Conservation (phyloP, 2,329 filamentous ascomycete species). For the Huntiella bhutanensis region DNA sequence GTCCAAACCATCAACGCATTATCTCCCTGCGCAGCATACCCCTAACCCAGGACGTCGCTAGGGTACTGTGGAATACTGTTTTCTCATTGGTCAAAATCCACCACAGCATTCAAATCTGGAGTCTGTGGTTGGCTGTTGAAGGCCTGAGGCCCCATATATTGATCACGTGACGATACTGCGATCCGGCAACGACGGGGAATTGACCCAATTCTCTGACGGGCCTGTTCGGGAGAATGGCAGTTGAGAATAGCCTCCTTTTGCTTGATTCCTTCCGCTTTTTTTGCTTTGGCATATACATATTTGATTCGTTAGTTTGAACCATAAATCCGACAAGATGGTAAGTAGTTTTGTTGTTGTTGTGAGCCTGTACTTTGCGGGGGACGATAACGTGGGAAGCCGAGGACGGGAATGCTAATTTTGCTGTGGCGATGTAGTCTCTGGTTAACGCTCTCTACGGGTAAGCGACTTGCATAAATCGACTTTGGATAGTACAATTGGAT, state of each 20-base stretch:
- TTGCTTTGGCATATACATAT: constrained; percentile 1
- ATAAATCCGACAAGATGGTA: constrained; percentile 7
- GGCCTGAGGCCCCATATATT: not conserved
- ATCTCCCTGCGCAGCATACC: too few species aligned
- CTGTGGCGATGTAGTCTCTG: constrained; percentile 18
- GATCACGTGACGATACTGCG: not conserved
- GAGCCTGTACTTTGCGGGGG: not conserved
- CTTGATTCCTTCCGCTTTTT: not conserved
- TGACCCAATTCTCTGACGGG: not conserved
- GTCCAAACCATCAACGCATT: too few species aligned
- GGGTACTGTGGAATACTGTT: too few species aligned
- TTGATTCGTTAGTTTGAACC: not conserved
- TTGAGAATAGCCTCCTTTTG: not conserved
- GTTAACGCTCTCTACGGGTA: constrained; percentile 40
- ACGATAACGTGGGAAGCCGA: not conserved
- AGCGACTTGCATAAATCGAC: constrained; percentile 14
- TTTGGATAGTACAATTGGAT: not conserved
- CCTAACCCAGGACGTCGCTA: too few species aligned
- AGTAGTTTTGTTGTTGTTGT: constrained; percentile 15
- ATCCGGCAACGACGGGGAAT: not conserved
- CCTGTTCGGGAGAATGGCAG: not conserved
- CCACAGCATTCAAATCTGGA: not conserved
- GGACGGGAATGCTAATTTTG: not conserved
- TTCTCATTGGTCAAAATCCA: too few species aligned
- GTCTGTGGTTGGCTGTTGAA: not conserved